Evolutionary conservation across 1,284 basidiomycete species (phyloP), one percentile per base, ranked within the genome.

Genomic region (Cutaneotrichosporon daszewskae): DNA sequence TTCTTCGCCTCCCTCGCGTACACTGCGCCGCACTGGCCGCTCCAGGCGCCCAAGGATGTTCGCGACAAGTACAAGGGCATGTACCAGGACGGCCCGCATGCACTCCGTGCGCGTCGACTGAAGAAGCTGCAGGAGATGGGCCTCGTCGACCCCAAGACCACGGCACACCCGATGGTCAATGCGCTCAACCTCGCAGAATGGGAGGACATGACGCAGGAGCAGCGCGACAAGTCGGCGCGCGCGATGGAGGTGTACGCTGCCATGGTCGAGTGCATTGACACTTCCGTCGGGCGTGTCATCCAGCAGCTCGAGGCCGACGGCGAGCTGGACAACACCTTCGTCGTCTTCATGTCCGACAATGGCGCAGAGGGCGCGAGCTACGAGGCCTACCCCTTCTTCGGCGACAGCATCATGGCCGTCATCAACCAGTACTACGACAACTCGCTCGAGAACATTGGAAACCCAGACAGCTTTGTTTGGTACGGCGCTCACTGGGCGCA

Each of bases 261-360:
- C 11, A 68, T 68, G 66, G 59, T 68, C 6, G 58, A 64, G 24
- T 42, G 40, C 13, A 68, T 69, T 59, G 67, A 69, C 46, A 46
- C 44, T 14, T 37, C 60, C 33, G 62, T 65, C 16, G 64, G 61
- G 1, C 40, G 54, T 13, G 60, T 66, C 9, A 22, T 66, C 2
- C 40, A 49, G 3, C 42, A 47, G 17, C 51, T 66, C 14, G 40
- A 52, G 32, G 29, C 45, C 9, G 36, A 28, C 0, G 55, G 50
- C 4, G 57, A 66, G 37, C 31, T 60, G 17, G 66, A 68, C 38
- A 56, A 65, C 38, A 69, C 67, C 4, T 53, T 69, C 18, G 43
- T 69, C 29, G 49, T 69, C 22, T 69, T 69, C 47, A 54, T 54
- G 19, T 47, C 45, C 29, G 67, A 69, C 41, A 69, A 69, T 43